Percentiles rank a stretch among this genome's conserved stretches.
phyloP scores from a whole-genome alignment of 2,329 filamentous ascomycete genomes.

The Aspergillus vadensis region DNA sequence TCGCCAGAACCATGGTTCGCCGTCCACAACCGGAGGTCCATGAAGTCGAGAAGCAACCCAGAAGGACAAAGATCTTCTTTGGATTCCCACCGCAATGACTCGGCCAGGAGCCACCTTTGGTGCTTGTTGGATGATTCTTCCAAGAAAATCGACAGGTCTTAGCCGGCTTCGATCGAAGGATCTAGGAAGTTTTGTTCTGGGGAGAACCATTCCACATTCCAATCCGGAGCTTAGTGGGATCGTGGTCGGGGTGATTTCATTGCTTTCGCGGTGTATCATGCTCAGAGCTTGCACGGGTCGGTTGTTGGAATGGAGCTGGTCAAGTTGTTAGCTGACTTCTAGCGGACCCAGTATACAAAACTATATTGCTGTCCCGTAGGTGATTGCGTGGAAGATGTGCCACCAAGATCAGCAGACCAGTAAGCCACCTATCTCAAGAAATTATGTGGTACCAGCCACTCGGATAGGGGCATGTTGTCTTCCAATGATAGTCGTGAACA shows the following conservation, averaged over 20 bases:
- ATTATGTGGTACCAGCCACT: background rate
- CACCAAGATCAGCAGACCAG: background rate
- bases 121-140: too few relatives aligned
- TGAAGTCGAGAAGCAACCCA: background rate
- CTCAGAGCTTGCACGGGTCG: background rate
- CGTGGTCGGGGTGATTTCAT: background rate
- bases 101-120: too few relatives aligned
- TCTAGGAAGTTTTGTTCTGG: background rate
- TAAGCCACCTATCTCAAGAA: background rate
- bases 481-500: background rate
- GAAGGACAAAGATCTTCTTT: constrained; percentile 5
- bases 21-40: background rate
- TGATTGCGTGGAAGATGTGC: background rate
- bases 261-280: background rate
- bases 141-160: too few relatives aligned
- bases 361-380: background rate
- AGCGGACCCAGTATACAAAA: background rate
- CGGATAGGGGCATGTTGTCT: background rate
- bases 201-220: background rate
- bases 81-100: background rate
- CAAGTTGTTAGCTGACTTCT: background rate
- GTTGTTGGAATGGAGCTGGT: background rate
- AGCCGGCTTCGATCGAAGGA: too few relatives aligned
- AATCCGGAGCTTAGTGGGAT: background rate
- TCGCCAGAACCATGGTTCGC: constrained; percentile 5